Evolutionary conservation across 2,329 filamentous ascomycete genomes (phyloP), one percentile per base, ranked within the genome.

Genomic region (Exophiala viscosa): DNA sequence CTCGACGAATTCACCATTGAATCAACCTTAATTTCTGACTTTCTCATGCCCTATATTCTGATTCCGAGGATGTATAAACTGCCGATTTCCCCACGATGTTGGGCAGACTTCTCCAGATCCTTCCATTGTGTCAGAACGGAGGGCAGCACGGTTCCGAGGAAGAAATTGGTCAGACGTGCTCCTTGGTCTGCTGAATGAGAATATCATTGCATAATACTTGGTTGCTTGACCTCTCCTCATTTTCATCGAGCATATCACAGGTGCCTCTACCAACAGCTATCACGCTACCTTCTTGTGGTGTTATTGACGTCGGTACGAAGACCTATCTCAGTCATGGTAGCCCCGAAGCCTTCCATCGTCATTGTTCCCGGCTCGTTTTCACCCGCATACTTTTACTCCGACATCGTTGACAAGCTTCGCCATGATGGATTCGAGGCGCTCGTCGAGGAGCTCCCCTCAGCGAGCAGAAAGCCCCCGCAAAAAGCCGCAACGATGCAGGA

Each of bases 301-400:
- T 10, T 10, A 5, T 28, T 28, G 23, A 5, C 8, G 5, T 28
- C 2, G 3, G 23, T 28, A 1, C 23, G 23, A 28, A 23, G 8
- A 28, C 23, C 3, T 7, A 7, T n/a, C 20, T 31, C 20, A n/a
- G 14, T 5, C 10, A 42, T 42, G 40, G 40, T 42, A 8, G 20
- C 9, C 14, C 11, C 23, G n/a, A 52, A 69, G 55, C 68, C 69
- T 0, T 61, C 65, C 5, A 62, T 72, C 36, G 62, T 73, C 44
- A 58, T 72, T 32, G 51, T 73, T 3, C 67, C 68, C 5, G 69
- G 70, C 5, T 60, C 44, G 58, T 69, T 66, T 52, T 58, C 52
- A 1, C 54, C 50, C 6, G 40, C 49, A 4, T 34, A 50, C 10
- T 50, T 49, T 23, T 59, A 59, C 39, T 10, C 8, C 23, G 17